Conservation (phyloP, 176 grass and related monocot genomes). For the Hordeum marinum region DNA sequence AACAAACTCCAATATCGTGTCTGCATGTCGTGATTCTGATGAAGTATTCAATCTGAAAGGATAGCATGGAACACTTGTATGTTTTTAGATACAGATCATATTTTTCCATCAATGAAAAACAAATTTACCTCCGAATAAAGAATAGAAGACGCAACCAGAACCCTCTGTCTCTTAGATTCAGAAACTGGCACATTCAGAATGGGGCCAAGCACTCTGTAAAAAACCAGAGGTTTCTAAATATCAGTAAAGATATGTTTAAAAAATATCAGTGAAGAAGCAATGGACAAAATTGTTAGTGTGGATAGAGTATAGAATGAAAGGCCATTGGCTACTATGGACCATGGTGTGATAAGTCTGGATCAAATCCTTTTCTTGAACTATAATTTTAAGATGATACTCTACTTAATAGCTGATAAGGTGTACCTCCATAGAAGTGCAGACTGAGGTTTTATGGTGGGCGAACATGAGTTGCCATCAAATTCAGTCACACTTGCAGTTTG, state of each 20-base stretch:
- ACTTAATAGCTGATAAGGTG: neutral
- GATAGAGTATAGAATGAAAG: conserved; percentile 11
- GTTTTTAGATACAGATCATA: conserved; percentile 23
- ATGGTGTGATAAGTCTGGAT: conserved; percentile 1
- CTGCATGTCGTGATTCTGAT: neutral
- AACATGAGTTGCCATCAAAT: conserved; percentile 44
- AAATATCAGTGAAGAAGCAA: neutral
- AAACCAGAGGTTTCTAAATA: conserved; percentile 34
- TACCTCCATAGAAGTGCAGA: conserved; percentile 90
- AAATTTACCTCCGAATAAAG: conserved; percentile 91
- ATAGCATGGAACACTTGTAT: conserved; percentile 3
- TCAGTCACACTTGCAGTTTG: conserved; percentile 32
- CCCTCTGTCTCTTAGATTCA: conserved; percentile 92
- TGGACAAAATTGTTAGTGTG: conserved; percentile 7
- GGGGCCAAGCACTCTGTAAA: conserved; percentile 71
- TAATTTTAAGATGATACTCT: conserved; percentile 9
- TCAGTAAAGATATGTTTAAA: conserved; percentile 7
- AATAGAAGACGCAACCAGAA: conserved; percentile 89
- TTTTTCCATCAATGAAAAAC: neutral
- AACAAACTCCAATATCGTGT: neutral
- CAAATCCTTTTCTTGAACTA: neutral
- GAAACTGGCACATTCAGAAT: conserved; percentile 90
- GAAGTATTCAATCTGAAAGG: neutral
- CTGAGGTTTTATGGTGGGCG: conserved; percentile 43
- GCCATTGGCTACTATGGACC: conserved; percentile 3